Evolutionary conservation across 2,329 filamentous ascomycete genomes (phyloP).

Genomic region (Cladophialophora psammophila): DNA sequence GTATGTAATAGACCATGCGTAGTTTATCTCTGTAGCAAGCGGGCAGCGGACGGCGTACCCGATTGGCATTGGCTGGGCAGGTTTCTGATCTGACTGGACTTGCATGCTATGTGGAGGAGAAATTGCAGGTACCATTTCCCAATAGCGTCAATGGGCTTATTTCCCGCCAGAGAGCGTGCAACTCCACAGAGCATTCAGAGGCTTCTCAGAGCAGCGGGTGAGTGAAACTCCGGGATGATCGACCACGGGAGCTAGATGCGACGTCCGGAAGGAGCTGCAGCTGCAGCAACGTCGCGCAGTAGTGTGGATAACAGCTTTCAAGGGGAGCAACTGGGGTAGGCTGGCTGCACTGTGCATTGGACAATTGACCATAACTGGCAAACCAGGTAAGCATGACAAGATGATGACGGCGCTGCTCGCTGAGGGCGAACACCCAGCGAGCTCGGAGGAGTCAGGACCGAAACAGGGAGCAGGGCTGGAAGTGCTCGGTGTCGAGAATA

Average conservation of each 20-base stretch:
- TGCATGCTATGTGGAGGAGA: constrained; percentile 1
- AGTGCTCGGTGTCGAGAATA: neutral
- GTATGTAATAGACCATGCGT: neutral
- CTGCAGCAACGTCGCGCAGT: constrained; percentile 15
- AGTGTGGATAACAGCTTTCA: constrained; percentile 4
- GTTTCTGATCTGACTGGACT: neutral
- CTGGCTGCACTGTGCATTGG: neutral
- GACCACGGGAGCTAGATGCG: constrained; percentile 18
- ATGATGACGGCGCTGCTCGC: constrained; percentile 6
- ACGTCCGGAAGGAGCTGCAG: constrained; percentile 11
- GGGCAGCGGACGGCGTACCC: neutral
- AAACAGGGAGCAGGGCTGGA: neutral
- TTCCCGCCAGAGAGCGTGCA: neutral
- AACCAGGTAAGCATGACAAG: constrained; percentile 23
- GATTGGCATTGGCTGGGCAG: constrained; percentile 1
- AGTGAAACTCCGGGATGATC: constrained; percentile 13
- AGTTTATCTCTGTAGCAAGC: neutral
- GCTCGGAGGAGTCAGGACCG: constrained; percentile 2
- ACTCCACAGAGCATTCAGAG: constrained; percentile 1
- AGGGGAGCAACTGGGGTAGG: neutral
- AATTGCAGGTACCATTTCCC: constrained; percentile 2
- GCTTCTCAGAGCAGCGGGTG: neutral
- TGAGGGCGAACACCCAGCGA: constrained; percentile 4
- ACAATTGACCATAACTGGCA: constrained; percentile 6
- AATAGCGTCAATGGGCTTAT: neutral